A percentile compares a stretch with the other conserved stretches of the same genome.
phyloP scores from a whole-genome alignment of 495 filamentous ascomycete species.

The Tuber borchii region DNA sequence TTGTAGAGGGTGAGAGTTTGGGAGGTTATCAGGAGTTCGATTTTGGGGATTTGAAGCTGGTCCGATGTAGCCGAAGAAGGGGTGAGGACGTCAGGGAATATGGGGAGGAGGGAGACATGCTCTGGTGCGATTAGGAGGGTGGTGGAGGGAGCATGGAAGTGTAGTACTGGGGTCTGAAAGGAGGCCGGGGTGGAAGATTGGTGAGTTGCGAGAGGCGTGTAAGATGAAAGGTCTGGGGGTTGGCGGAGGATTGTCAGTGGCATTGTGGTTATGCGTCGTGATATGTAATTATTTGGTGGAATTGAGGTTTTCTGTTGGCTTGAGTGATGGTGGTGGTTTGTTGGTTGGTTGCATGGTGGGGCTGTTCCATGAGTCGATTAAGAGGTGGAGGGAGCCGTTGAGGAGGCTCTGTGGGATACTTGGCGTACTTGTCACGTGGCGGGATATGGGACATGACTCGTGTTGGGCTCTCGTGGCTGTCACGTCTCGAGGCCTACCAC shows the following conservation, averaged over 20 bases:
- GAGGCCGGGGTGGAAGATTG: slow-evolving; percentile 76
- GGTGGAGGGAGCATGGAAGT: slow-evolving; percentile 61
- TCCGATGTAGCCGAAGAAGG: slow-evolving; percentile 66
- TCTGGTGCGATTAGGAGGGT: slow-evolving; percentile 52
- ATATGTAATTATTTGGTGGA: not conserved
- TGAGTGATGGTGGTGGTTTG: not conserved
- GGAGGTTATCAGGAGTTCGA: not conserved
- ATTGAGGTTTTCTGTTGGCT: not conserved
- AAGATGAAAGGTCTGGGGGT: slow-evolving; percentile 52
- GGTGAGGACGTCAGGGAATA: slow-evolving; percentile 47
- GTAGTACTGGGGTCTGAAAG: slow-evolving; percentile 76
- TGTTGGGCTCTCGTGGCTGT: not conserved
- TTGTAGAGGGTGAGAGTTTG: slow-evolving; percentile 65
- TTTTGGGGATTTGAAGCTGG: slow-evolving; percentile 46
- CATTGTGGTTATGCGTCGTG: slow-evolving; percentile 27
- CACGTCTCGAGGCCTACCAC: not conserved
- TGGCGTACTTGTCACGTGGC: not conserved
- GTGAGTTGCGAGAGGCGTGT: slow-evolving; percentile 68
- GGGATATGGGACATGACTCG: not conserved
- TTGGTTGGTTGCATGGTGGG: not conserved
- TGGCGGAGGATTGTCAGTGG: slow-evolving; percentile 45
- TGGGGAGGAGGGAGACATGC: slow-evolving; percentile 48
- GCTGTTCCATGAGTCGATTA: not conserved
- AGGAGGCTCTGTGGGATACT: not conserved
- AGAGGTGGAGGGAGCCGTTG: not conserved